Conservation (phyloP, 2,329 filamentous ascomycete species). For the Talaromyces sp. region DNA sequence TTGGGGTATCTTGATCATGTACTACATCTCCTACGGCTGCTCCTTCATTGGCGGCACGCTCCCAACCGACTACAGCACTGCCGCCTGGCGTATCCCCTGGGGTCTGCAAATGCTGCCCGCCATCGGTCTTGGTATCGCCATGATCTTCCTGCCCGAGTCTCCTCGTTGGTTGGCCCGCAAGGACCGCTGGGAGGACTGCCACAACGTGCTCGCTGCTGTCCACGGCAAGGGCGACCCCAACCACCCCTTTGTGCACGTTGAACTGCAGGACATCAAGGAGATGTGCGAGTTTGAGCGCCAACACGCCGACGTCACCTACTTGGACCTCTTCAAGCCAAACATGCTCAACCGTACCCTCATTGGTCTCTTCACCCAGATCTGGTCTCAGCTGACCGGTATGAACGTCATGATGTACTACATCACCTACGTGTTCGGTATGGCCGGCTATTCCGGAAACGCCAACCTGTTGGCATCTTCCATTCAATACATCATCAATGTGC, state of each 20-base stretch:
- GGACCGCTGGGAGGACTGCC: conserved; percentile 54
- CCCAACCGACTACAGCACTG: conserved; percentile 29
- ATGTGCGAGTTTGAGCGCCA: conserved; percentile 69
- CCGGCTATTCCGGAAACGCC: conserved; percentile 56
- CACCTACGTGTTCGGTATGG: conserved; percentile 66
- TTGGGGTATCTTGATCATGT: conserved; percentile 43
- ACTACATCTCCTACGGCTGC: conserved; percentile 55
- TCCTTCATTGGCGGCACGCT: conserved; percentile 51
- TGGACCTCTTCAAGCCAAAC: conserved; percentile 67
- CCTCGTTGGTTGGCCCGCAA: conserved; percentile 61
- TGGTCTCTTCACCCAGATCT: conserved; percentile 69
- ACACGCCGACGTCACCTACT: conserved; percentile 64
- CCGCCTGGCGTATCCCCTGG: conserved; percentile 62
- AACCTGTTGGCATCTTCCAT: conserved; percentile 64
- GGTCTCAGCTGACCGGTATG: conserved; percentile 73
- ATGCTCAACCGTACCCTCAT: conserved; percentile 71
- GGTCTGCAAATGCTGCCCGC: conserved; percentile 61
- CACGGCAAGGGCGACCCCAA: conserved; percentile 63
- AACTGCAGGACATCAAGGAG: conserved; percentile 68
- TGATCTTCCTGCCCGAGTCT: conserved; percentile 52
- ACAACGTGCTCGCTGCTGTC: conserved; percentile 49
- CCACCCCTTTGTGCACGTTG: conserved; percentile 61
- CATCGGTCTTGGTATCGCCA: conserved; percentile 53
- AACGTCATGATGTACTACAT: conserved; percentile 60
- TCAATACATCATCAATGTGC: conserved; percentile 74